These are phyloP conservation scores for Colletotrichum cuscutae DNA, from an alignment of 2,329 filamentous ascomycete species.

Conservation along the genomic window DNA sequence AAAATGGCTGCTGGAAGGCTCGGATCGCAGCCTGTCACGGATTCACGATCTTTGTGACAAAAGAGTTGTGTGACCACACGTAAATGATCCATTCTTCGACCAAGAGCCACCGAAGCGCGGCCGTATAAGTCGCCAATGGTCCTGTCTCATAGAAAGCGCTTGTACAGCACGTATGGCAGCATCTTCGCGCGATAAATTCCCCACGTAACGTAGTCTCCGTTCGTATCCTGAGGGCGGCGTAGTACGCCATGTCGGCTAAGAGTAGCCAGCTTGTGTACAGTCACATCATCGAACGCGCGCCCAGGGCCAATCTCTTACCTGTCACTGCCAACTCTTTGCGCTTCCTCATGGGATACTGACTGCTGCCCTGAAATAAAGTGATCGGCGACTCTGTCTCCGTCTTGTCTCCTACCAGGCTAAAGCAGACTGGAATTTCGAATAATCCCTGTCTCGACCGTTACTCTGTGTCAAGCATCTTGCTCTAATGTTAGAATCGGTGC, in stretches of 20 bases:
- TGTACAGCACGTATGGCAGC: neutral
- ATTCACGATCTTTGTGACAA: neutral
- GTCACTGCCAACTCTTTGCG: neutral
- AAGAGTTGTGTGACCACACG: neutral
- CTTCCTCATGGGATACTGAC: neutral
- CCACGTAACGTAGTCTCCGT: neutral
- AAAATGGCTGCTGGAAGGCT: neutral
- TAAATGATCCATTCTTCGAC: neutral
- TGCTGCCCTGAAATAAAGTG: neutral
- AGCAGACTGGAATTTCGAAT: neutral
- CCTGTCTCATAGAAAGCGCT: neutral
- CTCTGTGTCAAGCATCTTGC: neutral
- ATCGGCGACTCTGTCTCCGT: neutral
- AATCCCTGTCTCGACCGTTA: neutral
- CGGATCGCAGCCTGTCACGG: neutral
- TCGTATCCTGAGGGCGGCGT: neutral
- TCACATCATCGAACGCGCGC: neutral
- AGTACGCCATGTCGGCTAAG: neutral
- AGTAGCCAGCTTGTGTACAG: neutral
- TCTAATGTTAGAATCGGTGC: neutral
- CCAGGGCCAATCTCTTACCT: neutral
- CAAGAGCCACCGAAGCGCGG: neutral
- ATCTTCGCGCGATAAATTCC: neutral
- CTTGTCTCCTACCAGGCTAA: neutral
- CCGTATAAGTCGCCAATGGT: constrained; percentile 1